These are phyloP conservation scores for Hypoxylon sp. DNA, from an alignment of 2,329 filamentous ascomycete genomes.

Conservation along the genomic window DNA sequence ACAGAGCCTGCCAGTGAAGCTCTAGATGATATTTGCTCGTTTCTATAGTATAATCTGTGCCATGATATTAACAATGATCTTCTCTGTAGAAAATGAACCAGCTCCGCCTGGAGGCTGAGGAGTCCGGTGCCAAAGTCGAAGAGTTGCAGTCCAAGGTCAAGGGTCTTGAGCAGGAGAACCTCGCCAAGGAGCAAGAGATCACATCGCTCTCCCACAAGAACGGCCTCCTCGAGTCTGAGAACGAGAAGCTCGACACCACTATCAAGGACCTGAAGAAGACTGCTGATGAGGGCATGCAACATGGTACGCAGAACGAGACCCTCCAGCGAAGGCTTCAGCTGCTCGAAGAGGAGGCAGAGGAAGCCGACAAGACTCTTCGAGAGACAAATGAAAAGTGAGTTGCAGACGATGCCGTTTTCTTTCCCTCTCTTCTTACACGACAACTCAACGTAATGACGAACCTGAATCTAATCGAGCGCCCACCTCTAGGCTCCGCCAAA, in stretches of 20 bases:
- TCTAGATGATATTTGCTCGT: conserved; percentile 5
- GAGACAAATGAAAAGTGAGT: conserved; percentile 98
- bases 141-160: conserved; percentile 90
- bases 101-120: conserved; percentile 93
- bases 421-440: no score
- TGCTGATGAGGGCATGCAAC: conserved; percentile 81
- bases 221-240: conserved; percentile 84
- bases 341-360: conserved; percentile 96
- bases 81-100: conserved; percentile 83
- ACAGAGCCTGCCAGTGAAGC: conserved; percentile 16
- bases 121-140: conserved; percentile 80
- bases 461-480: conserved; percentile 19
- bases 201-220: conserved; percentile 97
- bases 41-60: conserved; percentile 6
- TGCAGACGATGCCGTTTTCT: background rate
- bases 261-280: conserved; percentile 89
- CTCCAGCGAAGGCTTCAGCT: conserved; percentile 92
- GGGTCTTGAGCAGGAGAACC: conserved; percentile 89
- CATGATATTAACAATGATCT: conserved; percentile 30
- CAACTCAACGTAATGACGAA: background rate
- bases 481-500: conserved; percentile 84
- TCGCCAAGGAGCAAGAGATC: conserved; percentile 97
- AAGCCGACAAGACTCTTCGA: conserved; percentile 93
- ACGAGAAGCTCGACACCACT: conserved; percentile 87
- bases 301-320: conserved; percentile 89